Percentiles rank a stretch among this genome's conserved stretches.
phyloP scores from a whole-genome alignment of 192 early-diverging fungal genomes.

The Coemansia sp. region DNA sequence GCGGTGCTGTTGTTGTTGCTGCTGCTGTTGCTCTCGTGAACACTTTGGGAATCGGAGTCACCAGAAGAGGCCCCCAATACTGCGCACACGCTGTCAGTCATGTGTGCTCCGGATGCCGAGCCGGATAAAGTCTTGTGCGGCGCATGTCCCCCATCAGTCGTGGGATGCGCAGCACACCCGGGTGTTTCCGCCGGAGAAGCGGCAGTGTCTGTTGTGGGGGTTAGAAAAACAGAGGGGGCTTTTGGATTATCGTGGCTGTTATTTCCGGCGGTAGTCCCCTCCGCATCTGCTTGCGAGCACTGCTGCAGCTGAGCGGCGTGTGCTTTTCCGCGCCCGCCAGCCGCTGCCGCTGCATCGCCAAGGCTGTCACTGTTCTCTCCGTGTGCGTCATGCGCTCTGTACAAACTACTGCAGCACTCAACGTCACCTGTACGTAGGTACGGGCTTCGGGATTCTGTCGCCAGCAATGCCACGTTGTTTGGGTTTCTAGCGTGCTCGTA shows the following conservation, averaged over 20 bases:
- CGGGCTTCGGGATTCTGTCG: background rate
- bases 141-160: conserved; percentile 10
- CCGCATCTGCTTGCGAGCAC: background rate
- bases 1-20: background rate
- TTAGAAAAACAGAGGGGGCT: background rate
- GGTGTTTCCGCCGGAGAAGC: background rate
- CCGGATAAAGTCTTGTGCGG: conserved; percentile 10
- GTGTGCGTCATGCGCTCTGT: conserved; percentile 2
- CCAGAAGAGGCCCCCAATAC: background rate
- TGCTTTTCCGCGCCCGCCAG: background rate
- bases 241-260: background rate
- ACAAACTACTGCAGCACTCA: background rate
- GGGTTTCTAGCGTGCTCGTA: background rate
- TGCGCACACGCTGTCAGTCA: background rate
- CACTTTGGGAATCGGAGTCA: background rate
- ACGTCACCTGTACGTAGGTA: background rate
- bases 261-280: background rate
- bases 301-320: background rate
- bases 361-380: background rate
- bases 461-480: background rate
- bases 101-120: background rate
- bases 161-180: conserved; percentile 9
- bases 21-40: background rate
- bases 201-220: background rate
- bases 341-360: background rate